phyloP scores from a whole-genome alignment of 805 yeast genomes.

The Maudiozyma saulgeensis region DNA sequence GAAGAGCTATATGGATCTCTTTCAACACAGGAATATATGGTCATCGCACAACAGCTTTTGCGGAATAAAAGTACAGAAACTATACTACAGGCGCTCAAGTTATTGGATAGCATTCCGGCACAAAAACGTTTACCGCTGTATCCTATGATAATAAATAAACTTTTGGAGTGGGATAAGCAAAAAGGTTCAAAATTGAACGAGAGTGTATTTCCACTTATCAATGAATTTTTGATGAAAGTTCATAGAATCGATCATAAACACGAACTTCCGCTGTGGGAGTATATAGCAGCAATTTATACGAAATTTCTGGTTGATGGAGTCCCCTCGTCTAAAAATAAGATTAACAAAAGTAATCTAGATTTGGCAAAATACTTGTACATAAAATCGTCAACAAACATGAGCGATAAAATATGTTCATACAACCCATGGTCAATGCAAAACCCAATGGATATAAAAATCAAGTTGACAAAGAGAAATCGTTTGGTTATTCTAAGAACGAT shows the following conservation, averaged over 20 bases:
- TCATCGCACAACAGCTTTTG: conserved; percentile 13
- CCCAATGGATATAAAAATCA: conserved; percentile 13
- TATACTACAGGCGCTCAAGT: conserved; percentile 15
- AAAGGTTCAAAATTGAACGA: conserved; percentile 4
- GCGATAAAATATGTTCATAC: neutral
- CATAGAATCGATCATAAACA: conserved; percentile 17
- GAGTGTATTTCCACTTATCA: conserved; percentile 8
- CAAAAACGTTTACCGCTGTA: conserved; percentile 11
- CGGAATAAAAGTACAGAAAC: conserved; percentile 9
- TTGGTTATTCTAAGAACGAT: conserved; percentile 20
- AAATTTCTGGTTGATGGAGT: conserved; percentile 11
- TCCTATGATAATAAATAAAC: conserved; percentile 12
- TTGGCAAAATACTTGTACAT: conserved; percentile 16
- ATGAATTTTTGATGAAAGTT: conserved; percentile 15
- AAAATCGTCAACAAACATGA: conserved; percentile 3
- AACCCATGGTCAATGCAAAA: conserved; percentile 18
- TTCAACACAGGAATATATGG: conserved; percentile 16
- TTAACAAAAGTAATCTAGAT: conserved; percentile 7
- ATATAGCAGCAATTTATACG: conserved; percentile 18
- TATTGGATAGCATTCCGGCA: conserved; percentile 13
- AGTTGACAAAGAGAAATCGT: conserved; percentile 14
- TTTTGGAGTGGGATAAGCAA: conserved; percentile 13
- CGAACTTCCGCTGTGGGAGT: conserved; percentile 16
- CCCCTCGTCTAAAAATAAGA: neutral
- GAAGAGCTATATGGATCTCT: conserved; percentile 11